Evolutionary conservation across 1,284 basidiomycete genomes (phyloP).

Genomic region (Ustilago bromivora): DNA sequence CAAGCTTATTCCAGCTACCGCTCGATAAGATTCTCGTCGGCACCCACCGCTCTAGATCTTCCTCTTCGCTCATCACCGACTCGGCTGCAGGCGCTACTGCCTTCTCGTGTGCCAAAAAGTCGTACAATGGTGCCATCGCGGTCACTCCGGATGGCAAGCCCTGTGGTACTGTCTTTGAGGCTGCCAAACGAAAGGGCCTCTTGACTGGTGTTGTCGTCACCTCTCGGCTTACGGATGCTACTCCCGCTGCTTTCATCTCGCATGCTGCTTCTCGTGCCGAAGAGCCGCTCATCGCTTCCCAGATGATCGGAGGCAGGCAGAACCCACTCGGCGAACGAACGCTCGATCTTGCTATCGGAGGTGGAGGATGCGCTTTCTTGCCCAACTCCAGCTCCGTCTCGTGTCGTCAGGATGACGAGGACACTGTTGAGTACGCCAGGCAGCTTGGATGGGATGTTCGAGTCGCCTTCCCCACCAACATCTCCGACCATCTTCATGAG

Average conservation of each 20-base stretch:
- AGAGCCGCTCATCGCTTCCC: constrained; percentile 51
- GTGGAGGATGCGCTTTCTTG: constrained; percentile 69
- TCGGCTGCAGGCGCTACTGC: constrained; percentile 70
- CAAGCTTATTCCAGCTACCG: constrained; percentile 51
- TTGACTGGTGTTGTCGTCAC: constrained; percentile 70
- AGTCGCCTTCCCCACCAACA: constrained; percentile 37
- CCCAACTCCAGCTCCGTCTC: constrained; percentile 60
- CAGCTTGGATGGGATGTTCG: constrained; percentile 57
- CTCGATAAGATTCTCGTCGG: constrained; percentile 69
- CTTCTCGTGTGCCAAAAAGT: constrained; percentile 69
- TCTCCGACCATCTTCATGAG: constrained; percentile 5
- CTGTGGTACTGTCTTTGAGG: constrained; percentile 70
- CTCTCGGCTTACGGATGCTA: constrained; percentile 63
- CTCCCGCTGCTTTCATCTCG: constrained; percentile 70
- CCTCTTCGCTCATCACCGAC: constrained; percentile 69
- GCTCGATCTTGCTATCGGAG: constrained; percentile 70
- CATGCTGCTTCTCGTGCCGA: constrained; percentile 63
- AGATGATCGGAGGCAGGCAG: constrained; percentile 41
- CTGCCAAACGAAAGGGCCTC: constrained; percentile 68
- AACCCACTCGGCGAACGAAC: constrained; percentile 47
- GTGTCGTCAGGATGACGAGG: constrained; percentile 67
- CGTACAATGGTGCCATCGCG: constrained; percentile 70
- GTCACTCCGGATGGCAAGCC: constrained; percentile 60
- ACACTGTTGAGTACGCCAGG: constrained; percentile 60
- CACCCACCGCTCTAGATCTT: constrained; percentile 65